phyloP scores from a whole-genome alignment of 2,329 filamentous ascomycete species.

The Pezicula neosporulosa region DNA sequence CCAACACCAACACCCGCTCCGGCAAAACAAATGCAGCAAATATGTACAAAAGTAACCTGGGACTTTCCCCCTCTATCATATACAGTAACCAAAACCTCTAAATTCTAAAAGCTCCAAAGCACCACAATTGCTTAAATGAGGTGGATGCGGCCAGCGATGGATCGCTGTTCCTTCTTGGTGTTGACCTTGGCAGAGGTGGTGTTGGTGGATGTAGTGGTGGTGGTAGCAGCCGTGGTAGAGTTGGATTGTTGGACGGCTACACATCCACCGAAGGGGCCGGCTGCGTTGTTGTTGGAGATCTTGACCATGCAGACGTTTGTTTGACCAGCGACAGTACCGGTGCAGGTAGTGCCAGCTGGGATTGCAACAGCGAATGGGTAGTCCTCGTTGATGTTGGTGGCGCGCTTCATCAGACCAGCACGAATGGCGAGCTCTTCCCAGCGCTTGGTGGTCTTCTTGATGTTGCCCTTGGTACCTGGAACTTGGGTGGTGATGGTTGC shows the following conservation, averaged over 20 bases:
- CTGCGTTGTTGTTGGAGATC: constrained; percentile 37
- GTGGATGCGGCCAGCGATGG: not conserved
- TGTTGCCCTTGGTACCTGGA: constrained; percentile 33
- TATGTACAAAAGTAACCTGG: too few relatives aligned
- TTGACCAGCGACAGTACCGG: constrained; percentile 30
- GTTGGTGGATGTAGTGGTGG: not conserved
- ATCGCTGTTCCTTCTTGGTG: not conserved
- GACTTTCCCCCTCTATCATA: too few relatives aligned
- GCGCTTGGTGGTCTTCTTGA: constrained; percentile 20
- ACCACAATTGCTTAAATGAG: too few relatives aligned
- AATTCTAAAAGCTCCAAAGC: too few relatives aligned
- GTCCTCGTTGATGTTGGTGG: constrained; percentile 14
- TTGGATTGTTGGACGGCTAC: constrained; percentile 32
- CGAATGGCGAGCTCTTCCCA: constrained; percentile 7
- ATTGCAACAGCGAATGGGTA: constrained; percentile 30
- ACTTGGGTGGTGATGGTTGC: constrained; percentile 31
- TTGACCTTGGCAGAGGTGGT: not conserved
- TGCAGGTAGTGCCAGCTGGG: constrained; percentile 36
- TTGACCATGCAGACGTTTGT: constrained; percentile 39
- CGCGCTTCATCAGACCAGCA: constrained; percentile 10
- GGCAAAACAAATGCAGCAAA: too few relatives aligned
- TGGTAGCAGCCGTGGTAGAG: constrained; percentile 5
- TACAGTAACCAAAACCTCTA: too few relatives aligned
- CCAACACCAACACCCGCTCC: too few relatives aligned
- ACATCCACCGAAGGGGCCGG: constrained; percentile 39